Evolutionary conservation across 371 early-diverging fungal species (phyloP).

Genomic region (Apophysomyces variabilis): DNA sequence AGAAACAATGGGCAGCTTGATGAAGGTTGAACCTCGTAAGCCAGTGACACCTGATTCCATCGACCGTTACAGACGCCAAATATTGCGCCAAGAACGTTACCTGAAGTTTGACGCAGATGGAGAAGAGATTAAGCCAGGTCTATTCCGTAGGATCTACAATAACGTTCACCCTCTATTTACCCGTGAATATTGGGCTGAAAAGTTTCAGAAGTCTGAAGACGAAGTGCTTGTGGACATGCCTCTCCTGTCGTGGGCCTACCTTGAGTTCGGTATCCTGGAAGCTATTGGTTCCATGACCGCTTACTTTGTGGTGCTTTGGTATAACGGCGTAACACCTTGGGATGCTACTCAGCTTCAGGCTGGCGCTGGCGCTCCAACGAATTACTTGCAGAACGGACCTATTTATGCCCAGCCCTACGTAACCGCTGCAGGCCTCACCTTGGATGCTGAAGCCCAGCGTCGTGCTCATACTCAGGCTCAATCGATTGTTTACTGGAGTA

Average conservation of each 20-base stretch:
- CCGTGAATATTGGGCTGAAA: conserved; percentile 64
- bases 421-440: conserved; percentile 35
- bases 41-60: conserved; percentile 82
- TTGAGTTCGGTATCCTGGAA: conserved; percentile 86
- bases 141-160: conserved; percentile 32
- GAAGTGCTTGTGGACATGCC: conserved; percentile 88
- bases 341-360: conserved; percentile 59
- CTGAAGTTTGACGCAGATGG: conserved; percentile 53
- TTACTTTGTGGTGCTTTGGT: conserved; percentile 77
- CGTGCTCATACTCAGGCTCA: conserved; percentile 71
- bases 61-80: conserved; percentile 63
- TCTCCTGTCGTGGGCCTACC: conserved; percentile 83
- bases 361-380: conserved; percentile 36
- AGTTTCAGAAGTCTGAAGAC: conserved; percentile 70
- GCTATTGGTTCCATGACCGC: conserved; percentile 71
- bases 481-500: conserved; percentile 76
- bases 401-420: conserved; percentile 48
- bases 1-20: conserved; percentile 78
- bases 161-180: conserved; percentile 53
- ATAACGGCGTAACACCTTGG: conserved; percentile 56
- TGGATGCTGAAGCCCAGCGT: conserved; percentile 56
- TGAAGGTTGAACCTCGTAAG: conserved; percentile 89
- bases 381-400: conserved; percentile 53
- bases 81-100: conserved; percentile 51
- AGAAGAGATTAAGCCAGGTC: conserved; percentile 39